These are phyloP conservation scores for Jaltomata sinuosa DNA, from an alignment of 257 asterid genomes.

Conservation along the genomic window DNA sequence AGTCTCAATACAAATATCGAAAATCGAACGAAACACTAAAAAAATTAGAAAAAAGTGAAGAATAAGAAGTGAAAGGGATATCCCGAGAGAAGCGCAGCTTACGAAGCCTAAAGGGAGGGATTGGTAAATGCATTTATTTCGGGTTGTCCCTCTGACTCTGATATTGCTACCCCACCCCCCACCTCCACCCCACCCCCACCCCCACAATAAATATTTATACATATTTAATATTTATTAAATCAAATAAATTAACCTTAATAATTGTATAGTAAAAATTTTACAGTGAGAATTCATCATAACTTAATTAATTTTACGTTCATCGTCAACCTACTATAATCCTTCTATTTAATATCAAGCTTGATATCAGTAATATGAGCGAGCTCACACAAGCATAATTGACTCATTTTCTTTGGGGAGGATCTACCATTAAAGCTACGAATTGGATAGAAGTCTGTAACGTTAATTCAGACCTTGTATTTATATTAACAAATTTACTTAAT, in stretches of 20 bases:
- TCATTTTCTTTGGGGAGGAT: not conserved
- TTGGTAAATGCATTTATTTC: conserved; percentile 81
- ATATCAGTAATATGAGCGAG: not conserved
- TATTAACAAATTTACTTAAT: too few species aligned
- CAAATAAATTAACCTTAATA: not conserved
- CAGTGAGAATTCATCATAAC: too few species aligned
- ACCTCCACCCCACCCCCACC: not conserved
- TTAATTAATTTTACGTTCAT: not conserved
- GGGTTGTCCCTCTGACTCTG: conserved; percentile 87
- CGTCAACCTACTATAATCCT: not conserved
- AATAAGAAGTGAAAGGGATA: conserved; percentile 43
- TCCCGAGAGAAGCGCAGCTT: conserved; percentile 82
- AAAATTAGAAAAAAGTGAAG: not conserved
- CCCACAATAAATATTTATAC: not conserved
- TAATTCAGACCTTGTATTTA: not conserved
- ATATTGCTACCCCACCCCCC: not conserved
- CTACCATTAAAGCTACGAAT: not conserved
- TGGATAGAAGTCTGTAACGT: not conserved
- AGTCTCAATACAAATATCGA: not conserved
- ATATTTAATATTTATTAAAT: not conserved
- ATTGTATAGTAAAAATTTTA: too few species aligned
- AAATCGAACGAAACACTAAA: not conserved
- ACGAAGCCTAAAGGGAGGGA: conserved; percentile 30
- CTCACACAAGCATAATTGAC: not conserved
- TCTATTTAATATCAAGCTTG: too few species aligned